Percentiles rank a stretch among this genome's conserved stretches.
phyloP scores from a whole-genome alignment of 768 basidiomycete genomes.

The Suillus subalutaceus region DNA sequence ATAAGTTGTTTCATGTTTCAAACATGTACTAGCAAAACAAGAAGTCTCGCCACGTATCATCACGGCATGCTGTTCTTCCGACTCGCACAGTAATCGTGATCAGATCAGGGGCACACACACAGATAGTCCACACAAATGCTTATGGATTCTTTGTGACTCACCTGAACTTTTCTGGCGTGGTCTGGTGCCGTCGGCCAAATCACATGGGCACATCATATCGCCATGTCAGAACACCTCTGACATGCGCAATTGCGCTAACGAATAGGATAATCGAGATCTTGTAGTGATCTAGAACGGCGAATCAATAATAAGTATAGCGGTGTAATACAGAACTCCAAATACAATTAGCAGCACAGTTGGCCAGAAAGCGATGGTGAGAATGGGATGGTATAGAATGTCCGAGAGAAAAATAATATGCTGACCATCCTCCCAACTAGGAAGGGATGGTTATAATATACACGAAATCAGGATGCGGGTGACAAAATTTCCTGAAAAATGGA shows the following conservation, averaged over 20 bases:
- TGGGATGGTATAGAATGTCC: conserved; percentile 9
- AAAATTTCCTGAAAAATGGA: conserved; percentile 13
- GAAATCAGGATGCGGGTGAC: conserved; percentile 1
- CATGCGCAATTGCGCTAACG: not conserved
- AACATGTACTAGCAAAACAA: not conserved
- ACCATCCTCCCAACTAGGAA: conserved; percentile 9
- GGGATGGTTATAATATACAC: conserved; percentile 14
- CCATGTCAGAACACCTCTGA: not conserved
- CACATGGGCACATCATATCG: not conserved
- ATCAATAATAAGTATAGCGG: conserved; percentile 7
- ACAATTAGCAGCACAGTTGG: conserved; percentile 2
- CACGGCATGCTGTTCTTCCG: conserved; percentile 2
- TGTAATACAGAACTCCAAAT: conserved; percentile 8
- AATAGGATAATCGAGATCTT: not conserved
- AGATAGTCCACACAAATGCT: not conserved
- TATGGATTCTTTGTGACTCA: conserved; percentile 3
- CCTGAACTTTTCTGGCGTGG: not conserved
- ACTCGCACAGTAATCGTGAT: not conserved
- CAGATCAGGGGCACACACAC: not conserved
- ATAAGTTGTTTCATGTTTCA: not conserved
- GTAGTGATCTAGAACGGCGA: not conserved
- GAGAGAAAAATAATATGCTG: conserved; percentile 3
- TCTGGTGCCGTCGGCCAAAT: not conserved
- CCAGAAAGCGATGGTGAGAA: conserved; percentile 7
- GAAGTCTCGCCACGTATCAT: conserved; percentile 7